phyloP scores from a whole-genome alignment of 805 yeast genomes.

The Metschnikowia aberdeeniae region DNA sequence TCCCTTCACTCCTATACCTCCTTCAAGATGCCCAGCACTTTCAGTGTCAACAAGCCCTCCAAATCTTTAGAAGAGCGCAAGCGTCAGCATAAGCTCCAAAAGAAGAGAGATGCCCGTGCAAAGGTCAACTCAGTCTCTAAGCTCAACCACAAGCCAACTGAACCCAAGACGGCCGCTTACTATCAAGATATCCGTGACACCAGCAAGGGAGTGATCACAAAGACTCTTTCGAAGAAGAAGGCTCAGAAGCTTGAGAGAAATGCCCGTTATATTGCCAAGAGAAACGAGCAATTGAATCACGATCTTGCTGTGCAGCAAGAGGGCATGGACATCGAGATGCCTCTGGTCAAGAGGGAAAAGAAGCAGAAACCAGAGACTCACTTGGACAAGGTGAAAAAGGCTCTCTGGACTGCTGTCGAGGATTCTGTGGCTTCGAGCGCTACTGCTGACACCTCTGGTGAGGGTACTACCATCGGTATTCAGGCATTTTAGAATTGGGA shows the following conservation, averaged over 20 bases:
- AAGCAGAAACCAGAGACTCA: conserved; percentile 23
- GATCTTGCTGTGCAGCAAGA: conserved; percentile 44
- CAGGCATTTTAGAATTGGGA: conserved; percentile 45
- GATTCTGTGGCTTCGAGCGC: conserved; percentile 48
- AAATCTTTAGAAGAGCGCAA: conserved; percentile 52
- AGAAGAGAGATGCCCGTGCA: conserved; percentile 53
- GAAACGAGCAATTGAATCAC: conserved; percentile 45
- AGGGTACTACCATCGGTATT: conserved; percentile 83
- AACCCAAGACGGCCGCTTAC: conserved; percentile 42
- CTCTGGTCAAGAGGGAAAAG: conserved; percentile 14
- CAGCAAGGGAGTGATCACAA: conserved; percentile 47
- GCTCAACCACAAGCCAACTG: conserved; percentile 38
- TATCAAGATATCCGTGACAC: conserved; percentile 31
- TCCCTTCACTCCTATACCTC: conserved; percentile 1
- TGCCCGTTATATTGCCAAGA: conserved; percentile 60
- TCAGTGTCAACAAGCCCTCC: conserved; percentile 72
- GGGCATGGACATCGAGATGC: conserved; percentile 48
- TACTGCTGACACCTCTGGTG: conserved; percentile 45
- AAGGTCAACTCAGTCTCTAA: conserved; percentile 36
- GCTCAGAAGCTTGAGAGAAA: conserved; percentile 78
- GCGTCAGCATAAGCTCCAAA: conserved; percentile 48
- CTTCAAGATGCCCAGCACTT: conserved; percentile 70
- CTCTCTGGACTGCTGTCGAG: conserved; percentile 69
- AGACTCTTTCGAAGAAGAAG: conserved; percentile 70
- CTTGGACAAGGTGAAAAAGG: conserved; percentile 53